Evolutionary conservation across 2,329 filamentous ascomycete species (phyloP), one percentile per base, ranked within the genome.

Genomic region (Ascosphaera pollenicola): DNA sequence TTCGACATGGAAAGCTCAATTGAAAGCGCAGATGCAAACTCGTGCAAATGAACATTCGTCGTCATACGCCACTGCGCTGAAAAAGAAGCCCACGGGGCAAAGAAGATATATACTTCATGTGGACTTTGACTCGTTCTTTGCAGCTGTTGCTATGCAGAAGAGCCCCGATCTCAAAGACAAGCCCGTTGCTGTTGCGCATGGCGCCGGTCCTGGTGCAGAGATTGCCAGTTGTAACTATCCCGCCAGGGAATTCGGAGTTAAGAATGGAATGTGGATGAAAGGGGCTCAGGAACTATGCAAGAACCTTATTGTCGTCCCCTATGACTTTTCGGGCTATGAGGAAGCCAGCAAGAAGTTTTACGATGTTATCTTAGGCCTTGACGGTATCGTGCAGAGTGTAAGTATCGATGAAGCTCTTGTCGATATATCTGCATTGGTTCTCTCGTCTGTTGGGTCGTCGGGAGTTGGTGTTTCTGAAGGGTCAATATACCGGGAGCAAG

Each of bases 191-290:
- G 80, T 98, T 26, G 87, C 89, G 3, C 89, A 98, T 51, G 79
- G 87, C 3, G 70, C 69, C 35, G 87, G 87, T 0, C 73, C 71
- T 17, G 83, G 82, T 0, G 93, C 87, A 0, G 89, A 98, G 53
- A 95, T 98, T 50, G 89, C 89, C 17, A 94, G 85, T 46, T 98
- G 89, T 59, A 98, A 98, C 50, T 98, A 98, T 53, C 75, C 78
- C 16, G 89, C 91, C 5, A 73, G 89, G 30, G 68, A 71, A 24
- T 89, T 76, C 48, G 87, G 87, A 1, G 68, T 98, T 40, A 93
- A 85, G 53, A 98, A 98, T 48, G 91, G 91, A 30, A 98, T 95
- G 89, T 98, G 91, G 89, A 95, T 98, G 87, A 91, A 87, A 54
- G 68, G 70, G 26, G 89, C 89, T 0, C 65, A 78, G 42, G 77